Evolutionary conservation across 805 yeast species (phyloP).

Genomic region (Lachancea cidri): DNA sequence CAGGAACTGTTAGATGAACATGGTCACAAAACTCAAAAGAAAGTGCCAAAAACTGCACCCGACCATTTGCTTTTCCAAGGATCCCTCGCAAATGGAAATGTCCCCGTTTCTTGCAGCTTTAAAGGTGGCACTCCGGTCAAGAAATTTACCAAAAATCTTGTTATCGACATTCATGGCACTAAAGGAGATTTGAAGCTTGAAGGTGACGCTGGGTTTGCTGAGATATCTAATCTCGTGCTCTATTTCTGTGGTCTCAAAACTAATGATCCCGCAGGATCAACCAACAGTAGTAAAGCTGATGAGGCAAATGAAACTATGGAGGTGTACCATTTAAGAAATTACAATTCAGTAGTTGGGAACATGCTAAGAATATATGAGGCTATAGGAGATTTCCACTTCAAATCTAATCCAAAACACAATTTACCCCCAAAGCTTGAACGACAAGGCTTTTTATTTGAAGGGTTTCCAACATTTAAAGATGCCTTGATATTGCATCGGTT

Average conservation of each 20-base stretch:
- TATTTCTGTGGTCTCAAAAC: constrained; percentile 27
- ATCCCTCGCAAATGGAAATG: constrained; percentile 22
- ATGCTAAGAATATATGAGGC: constrained; percentile 29
- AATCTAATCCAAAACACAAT: constrained; percentile 22
- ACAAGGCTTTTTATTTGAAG: constrained; percentile 28
- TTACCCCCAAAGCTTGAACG: constrained; percentile 20
- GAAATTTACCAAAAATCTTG: constrained; percentile 30
- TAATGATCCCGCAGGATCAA: constrained; percentile 1
- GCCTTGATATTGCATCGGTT: constrained; percentile 18
- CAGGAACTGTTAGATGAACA: constrained; percentile 26
- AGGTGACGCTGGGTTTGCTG: constrained; percentile 34
- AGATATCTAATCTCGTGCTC: constrained; percentile 28
- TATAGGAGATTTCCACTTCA: constrained; percentile 29
- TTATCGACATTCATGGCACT: constrained; percentile 32
- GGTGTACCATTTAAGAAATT: constrained; percentile 30
- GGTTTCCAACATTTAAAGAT: constrained; percentile 28
- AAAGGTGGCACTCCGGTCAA: constrained; percentile 32
- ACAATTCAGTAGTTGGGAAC: constrained; percentile 30
- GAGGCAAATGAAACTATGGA: constrained; percentile 27
- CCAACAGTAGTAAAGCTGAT: constrained; percentile 9
- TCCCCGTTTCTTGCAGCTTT: constrained; percentile 29
- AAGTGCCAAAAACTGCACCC: constrained; percentile 24
- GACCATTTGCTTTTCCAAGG: constrained; percentile 32
- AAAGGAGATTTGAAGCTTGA: constrained; percentile 31
- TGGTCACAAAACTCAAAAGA: constrained; percentile 19